A percentile compares a stretch with the other conserved stretches of the same genome.
phyloP scores from a whole-genome alignment of 2,329 filamentous ascomycete species.

The Ceratocystis smalleyi region DNA sequence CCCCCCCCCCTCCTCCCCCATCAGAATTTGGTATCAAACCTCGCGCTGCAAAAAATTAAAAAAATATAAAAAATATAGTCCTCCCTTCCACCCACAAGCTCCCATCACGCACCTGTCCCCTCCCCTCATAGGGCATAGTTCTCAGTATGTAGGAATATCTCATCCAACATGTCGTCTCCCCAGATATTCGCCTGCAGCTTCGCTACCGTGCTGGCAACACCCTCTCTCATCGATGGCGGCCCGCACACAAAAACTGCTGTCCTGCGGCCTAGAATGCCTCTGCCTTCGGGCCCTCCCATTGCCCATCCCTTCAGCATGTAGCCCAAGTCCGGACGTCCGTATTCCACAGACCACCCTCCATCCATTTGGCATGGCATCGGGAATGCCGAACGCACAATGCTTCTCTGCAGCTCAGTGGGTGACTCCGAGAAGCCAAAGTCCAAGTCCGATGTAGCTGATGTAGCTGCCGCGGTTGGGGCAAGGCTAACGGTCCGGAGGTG shows the following conservation, averaged over 20 bases:
- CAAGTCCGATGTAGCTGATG: constrained; percentile 46
- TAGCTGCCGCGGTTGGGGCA: constrained; percentile 25
- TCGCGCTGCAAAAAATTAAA: not conserved
- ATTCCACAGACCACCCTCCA: constrained; percentile 82
- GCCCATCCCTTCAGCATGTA: constrained; percentile 76
- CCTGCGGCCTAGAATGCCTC: constrained; percentile 58
- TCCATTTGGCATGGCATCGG: constrained; percentile 51
- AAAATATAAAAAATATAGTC: not conserved
- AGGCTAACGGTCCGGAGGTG: constrained; percentile 38
- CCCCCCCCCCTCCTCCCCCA: too few species aligned
- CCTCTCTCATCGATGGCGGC: constrained; percentile 70
- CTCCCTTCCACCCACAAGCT: not conserved
- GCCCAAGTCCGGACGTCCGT: constrained; percentile 74
- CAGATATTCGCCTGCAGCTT: constrained; percentile 69
- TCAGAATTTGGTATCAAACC: not conserved
- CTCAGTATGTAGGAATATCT: constrained; percentile 88
- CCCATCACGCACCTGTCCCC: too few species aligned
- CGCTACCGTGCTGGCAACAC: constrained; percentile 75
- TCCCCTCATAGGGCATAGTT: constrained; percentile 62
- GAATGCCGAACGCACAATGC: constrained; percentile 79
- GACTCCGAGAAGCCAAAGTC: constrained; percentile 72
- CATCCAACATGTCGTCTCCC: constrained; percentile 61
- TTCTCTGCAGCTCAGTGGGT: constrained; percentile 78
- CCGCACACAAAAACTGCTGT: constrained; percentile 91
- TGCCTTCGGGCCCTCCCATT: constrained; percentile 48